Base-by-base conservation (phyloP, 106 monocot genomes). In the Dendrobium nobile region DNA sequence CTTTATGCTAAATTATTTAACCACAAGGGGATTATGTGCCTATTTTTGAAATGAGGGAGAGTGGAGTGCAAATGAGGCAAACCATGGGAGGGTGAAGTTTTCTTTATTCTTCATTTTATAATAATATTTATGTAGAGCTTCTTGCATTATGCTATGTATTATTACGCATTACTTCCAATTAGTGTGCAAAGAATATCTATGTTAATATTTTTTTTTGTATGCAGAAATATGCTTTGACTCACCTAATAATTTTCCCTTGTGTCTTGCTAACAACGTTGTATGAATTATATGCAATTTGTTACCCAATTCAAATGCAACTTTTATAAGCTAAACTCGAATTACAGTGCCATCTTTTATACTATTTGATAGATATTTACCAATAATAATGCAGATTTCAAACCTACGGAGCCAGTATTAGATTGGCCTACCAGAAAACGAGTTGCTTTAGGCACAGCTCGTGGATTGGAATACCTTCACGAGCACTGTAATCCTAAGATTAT, bases 391-490 rank as follows among this genome's bases (percentile, higher is more conserved):
- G 94, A 91, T 58, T 81, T 91, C 58, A 91, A 89, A 78, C 82
- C 81, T 48, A 77, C 75, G 13, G 91, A 89, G 15, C 79, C 82
- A 26, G 85, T 87, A 18, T 78, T 94, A 68, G 91, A 88, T 82
- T 94, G 94, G 94, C 70, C 79, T 9, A 80, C 77, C 26, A 87
- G 94, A 44, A 84, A 84, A 64, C 73, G 70, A 47, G 79, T 94
- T 3, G 87, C 94, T 58, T 59, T 94, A n/a, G 94, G 91, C 48
- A 85, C 94, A 64, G 94, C 91, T 56, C 86, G 88, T 40, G 94
- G 91, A 10, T 77, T 94, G 18, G 91, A 91, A 54, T 94, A 94
- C 77, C 86, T 94, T 67, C 94, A 81, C 65, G 90, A 89, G 68
- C 89, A 89, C 27, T 89, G 89, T 67, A 82, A 90, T 75, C 89